Percentiles rank a stretch among this genome's conserved stretches.
Conservation (phyloP, 805 yeast species). For the Candida bentonensis region DNA sequence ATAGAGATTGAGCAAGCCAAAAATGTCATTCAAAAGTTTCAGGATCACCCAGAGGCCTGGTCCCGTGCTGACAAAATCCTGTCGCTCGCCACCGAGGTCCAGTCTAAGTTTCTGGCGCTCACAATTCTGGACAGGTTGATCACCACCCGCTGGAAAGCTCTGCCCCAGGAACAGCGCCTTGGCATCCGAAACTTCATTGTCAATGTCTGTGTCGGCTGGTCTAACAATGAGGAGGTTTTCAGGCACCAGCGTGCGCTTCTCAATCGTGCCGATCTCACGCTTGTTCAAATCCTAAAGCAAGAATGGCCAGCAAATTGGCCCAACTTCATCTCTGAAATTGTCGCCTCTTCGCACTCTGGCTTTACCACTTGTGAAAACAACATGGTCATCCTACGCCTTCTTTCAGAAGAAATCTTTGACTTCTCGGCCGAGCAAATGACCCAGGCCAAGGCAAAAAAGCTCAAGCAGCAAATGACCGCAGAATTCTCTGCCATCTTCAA, state of each 20-base stretch:
- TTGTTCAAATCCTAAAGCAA: constrained; percentile 88
- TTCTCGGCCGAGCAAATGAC: constrained; percentile 94
- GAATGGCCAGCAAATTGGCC: constrained; percentile 99
- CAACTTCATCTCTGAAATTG: constrained; percentile 85
- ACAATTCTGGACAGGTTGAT: constrained; percentile 82
- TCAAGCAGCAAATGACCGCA: constrained; percentile 71
- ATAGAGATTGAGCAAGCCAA: constrained; percentile 32
- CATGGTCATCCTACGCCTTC: constrained; percentile 77
- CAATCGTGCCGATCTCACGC: constrained; percentile 83
- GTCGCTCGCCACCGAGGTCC: constrained; percentile 63
- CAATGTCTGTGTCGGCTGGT: constrained; percentile 81
- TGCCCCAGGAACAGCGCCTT: constrained; percentile 75
- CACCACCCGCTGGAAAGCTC: constrained; percentile 83
- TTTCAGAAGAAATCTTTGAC: constrained; percentile 94
- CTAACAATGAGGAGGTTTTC: constrained; percentile 68
- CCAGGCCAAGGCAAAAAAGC: constrained; percentile 76
- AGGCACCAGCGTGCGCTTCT: constrained; percentile 65
- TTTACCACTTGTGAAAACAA: constrained; percentile 95
- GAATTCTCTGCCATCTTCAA: constrained; percentile 91
- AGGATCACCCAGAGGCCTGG: constrained; percentile 94
- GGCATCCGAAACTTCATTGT: constrained; percentile 92
- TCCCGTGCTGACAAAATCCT: constrained; percentile 80
- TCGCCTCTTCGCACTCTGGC: constrained; percentile 67
- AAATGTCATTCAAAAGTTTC: constrained; percentile 38
- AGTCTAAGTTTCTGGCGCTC: constrained; percentile 84